phyloP scores from a whole-genome alignment of 345 rosid species.

The Eutrema yunnanense region DNA sequence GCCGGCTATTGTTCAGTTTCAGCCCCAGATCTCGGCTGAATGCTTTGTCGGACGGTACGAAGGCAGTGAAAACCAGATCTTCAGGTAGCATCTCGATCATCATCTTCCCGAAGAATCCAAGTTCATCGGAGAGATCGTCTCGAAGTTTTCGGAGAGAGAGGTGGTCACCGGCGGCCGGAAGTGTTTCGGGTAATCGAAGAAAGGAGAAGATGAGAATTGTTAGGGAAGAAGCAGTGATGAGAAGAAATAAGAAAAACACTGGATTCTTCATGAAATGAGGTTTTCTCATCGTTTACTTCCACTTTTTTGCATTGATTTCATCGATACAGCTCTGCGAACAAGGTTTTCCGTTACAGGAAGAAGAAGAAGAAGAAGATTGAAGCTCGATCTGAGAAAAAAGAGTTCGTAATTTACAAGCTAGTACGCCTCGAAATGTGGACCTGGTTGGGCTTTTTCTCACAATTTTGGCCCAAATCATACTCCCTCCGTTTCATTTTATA shows the following conservation, averaged over 20 bases:
- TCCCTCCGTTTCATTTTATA: too few species aligned
- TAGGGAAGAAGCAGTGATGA: constrained; percentile 45
- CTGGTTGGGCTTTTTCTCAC: not conserved
- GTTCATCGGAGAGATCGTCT: not conserved
- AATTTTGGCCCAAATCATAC: not conserved
- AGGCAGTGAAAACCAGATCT: constrained; percentile 76
- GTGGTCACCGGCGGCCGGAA: constrained; percentile 16
- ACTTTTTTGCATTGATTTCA: not conserved
- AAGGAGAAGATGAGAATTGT: constrained; percentile 35
- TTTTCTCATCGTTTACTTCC: too few species aligned
- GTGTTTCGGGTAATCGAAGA: constrained; percentile 51
- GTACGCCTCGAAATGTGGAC: not conserved
- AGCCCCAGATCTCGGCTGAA: constrained; percentile 56
- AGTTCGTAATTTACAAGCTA: not conserved
- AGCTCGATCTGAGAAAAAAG: constrained; percentile 9
- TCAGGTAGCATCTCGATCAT: constrained; percentile 74
- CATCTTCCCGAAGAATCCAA: constrained; percentile 66
- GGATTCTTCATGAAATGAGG: constrained; percentile 31
- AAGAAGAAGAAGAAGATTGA: constrained; percentile 7
- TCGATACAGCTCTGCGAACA: too few species aligned
- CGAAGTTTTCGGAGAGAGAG: not conserved
- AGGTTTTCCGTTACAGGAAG: too few species aligned
- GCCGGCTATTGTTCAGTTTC: not conserved
- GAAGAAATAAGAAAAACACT: constrained; percentile 33
- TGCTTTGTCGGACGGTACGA: constrained; percentile 57